Evolutionary conservation across 2,329 filamentous ascomycete species (phyloP), one percentile per base, ranked within the genome.

Genomic region (Alternaria sp.): DNA sequence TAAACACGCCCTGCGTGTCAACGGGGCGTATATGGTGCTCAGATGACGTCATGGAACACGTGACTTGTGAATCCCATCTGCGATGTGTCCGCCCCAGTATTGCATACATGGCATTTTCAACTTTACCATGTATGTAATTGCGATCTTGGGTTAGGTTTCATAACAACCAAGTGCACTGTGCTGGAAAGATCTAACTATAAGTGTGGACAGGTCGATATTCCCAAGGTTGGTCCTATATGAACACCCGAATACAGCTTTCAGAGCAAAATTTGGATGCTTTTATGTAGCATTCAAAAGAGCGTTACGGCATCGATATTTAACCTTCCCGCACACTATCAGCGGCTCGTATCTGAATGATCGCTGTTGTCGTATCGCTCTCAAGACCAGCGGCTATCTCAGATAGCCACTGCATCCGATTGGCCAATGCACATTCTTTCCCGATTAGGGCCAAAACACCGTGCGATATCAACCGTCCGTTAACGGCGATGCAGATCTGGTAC

Each of bases 351-450:
- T 25, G 4, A n/a, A n/a, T 8, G 30, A 25, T 36, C 20, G 3
- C 11, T 25, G 30, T 50, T 50, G 36, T 50, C 46, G 20, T 14
- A 25, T 50, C 14, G 30, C 18, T 50, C 20, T 22, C 32, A 27
- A 22, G 10, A 12, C 22, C 34, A 41, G 14, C 22, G 34, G 16
- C 16, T 38, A 52, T 41, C 49, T 52, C 16, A 20, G 7, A 12
- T 12, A 30, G 27, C 49, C 22, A 52, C n/a, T 20, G 16, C 27
- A 38, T 43, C 55, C 46, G 48, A 57, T 57, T 51, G 51, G 49
- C n/a, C 27, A 50, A 50, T 54, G 63, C 60, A 63, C 60, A 43
- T 45, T 40, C 40, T 65, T 58, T 61, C 63, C 63, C 49, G 30
- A 65, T 63, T 48, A 41, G 63, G 57, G 20, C 48, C 41, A 30